Conservation (phyloP, 1,139 yeast species). For the Pichia norvegensis region DNA sequence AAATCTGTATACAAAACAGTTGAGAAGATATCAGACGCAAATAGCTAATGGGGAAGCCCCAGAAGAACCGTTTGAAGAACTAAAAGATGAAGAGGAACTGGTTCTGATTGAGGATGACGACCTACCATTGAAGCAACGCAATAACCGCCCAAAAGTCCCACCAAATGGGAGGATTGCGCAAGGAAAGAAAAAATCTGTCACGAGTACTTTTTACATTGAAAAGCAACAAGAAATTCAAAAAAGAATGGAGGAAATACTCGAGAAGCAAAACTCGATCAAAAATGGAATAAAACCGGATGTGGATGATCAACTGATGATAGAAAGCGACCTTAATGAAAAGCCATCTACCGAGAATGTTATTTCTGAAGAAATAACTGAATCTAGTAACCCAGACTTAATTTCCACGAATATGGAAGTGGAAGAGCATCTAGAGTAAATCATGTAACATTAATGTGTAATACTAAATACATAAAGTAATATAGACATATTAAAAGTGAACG, state of each 20-base stretch:
- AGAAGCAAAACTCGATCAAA: background rate
- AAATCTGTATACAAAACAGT: conserved; percentile 35
- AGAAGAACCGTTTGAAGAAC: conserved; percentile 16
- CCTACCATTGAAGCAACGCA: conserved; percentile 70
- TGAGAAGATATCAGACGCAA: conserved; percentile 39
- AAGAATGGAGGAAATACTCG: conserved; percentile 4
- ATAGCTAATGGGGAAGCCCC: conserved; percentile 9
- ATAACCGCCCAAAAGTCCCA: conserved; percentile 78
- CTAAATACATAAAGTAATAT: background rate
- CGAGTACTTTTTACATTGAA: conserved; percentile 42
- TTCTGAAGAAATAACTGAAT: background rate
- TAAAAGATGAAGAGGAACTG: conserved; percentile 38
- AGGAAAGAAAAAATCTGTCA: conserved; percentile 54
- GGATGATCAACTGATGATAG: no score
- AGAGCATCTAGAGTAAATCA: background rate
- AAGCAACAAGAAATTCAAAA: conserved; percentile 20
- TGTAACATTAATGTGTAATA: background rate
- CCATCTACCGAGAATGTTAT: background rate
- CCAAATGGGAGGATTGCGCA: conserved; percentile 85
- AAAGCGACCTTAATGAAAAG: no score
- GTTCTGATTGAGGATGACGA: conserved; percentile 69
- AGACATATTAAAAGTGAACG: conserved; percentile 36
- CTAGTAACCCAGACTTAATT: no score
- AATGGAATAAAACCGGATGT: background rate
- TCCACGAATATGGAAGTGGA: no score